Conservation (phyloP, 257 asterid species). For the Asclepias syriaca region DNA sequence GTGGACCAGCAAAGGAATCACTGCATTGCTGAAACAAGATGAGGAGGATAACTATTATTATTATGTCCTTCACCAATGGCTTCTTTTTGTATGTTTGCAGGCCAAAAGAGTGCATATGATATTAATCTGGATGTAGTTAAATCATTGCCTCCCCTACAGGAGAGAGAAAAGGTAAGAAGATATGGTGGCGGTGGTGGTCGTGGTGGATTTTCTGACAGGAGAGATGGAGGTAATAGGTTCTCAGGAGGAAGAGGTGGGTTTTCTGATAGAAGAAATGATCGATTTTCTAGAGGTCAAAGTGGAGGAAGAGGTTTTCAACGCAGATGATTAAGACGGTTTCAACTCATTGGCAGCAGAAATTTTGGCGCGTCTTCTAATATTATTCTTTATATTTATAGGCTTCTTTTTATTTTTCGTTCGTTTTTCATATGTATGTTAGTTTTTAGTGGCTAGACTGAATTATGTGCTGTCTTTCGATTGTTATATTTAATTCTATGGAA, state of each 20-base stretch:
- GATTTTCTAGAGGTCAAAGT: slow-evolving; percentile 28
- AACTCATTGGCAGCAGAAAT: not conserved
- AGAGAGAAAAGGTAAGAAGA: slow-evolving; percentile 55
- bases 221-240: slow-evolving; percentile 28
- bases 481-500: not conserved
- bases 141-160: slow-evolving; percentile 62
- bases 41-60: not conserved
- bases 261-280: slow-evolving; percentile 22
- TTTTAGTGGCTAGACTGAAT: not conserved
- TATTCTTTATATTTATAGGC: not conserved
- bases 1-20: not conserved
- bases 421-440: not conserved
- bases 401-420: not conserved
- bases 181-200: slow-evolving; percentile 53
- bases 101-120: slow-evolving; percentile 55
- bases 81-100: slow-evolving; percentile 30
- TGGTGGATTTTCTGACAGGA: slow-evolving; percentile 37
- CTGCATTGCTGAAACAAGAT: not conserved
- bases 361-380: slow-evolving; percentile 3
- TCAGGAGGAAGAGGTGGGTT: slow-evolving; percentile 38
- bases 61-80: not conserved
- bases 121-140: slow-evolving; percentile 59
- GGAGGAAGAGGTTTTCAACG: slow-evolving; percentile 38
- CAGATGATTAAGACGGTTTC: slow-evolving; percentile 44
- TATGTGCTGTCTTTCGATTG: not conserved